A percentile compares a stretch with the other conserved stretches of the same genome.
Evolutionary conservation across 805 yeast genomes (phyloP).

Genomic region (Schwanniomyces pseudopolymorphus): DNA sequence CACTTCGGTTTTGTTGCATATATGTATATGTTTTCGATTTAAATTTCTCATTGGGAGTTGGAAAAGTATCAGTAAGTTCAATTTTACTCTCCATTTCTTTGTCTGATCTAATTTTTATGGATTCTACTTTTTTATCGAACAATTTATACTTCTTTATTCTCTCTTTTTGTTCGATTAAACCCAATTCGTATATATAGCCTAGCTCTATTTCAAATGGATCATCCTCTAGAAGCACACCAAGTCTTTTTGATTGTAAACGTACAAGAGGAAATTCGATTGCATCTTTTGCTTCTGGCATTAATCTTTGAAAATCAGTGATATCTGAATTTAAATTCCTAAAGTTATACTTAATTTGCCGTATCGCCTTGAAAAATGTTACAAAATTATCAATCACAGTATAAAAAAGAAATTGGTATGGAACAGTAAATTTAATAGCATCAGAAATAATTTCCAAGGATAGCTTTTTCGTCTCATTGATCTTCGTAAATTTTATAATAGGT

Average conservation of each 20-base stretch:
- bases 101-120: constrained; percentile 14
- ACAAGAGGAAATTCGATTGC: constrained; percentile 55
- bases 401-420: constrained; percentile 75
- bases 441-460: constrained; percentile 23
- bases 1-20: constrained; percentile 6
- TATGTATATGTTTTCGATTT: constrained; percentile 6
- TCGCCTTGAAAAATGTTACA: constrained; percentile 63
- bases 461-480: constrained; percentile 10
- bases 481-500: constrained; percentile 12
- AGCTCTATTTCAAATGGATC: constrained; percentile 87
- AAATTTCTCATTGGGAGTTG: not conserved
- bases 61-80: constrained; percentile 5
- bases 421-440: constrained; percentile 45
- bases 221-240: constrained; percentile 72
- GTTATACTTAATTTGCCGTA: constrained; percentile 57
- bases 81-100: constrained; percentile 11
- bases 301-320: constrained; percentile 26
- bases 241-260: constrained; percentile 51
- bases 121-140: constrained; percentile 29
- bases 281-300: constrained; percentile 36
- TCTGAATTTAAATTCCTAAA: constrained; percentile 32
- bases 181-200: constrained; percentile 62
- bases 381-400: constrained; percentile 80
- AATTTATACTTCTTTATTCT: constrained; percentile 51
- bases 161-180: constrained; percentile 60